Conservation (phyloP, 192 early-diverging fungal genomes). For the Coemansia sp. region DNA sequence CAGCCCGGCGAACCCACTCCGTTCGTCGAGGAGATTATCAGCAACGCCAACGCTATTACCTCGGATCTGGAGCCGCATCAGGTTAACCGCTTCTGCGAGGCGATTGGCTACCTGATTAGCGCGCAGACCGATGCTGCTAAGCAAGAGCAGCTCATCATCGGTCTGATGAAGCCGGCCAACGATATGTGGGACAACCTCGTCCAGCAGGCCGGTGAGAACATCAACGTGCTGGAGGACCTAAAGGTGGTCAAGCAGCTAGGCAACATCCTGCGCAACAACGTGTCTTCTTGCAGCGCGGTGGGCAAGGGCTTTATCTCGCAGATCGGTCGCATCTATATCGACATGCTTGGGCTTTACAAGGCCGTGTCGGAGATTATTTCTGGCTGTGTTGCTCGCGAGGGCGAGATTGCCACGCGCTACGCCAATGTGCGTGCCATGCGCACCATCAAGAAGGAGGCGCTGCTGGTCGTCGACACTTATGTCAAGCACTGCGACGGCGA, state of each 20-base stretch:
- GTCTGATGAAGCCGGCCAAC: constrained; percentile 91
- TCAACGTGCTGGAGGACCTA: constrained; percentile 72
- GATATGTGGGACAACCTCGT: constrained; percentile 85
- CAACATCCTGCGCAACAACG: constrained; percentile 96
- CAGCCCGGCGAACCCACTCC: constrained; percentile 87
- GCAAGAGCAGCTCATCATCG: constrained; percentile 82
- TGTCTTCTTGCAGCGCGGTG: constrained; percentile 85
- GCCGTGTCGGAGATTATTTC: constrained; percentile 86
- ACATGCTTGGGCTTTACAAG: constrained; percentile 91
- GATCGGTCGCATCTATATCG: constrained; percentile 86
- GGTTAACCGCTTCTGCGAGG: constrained; percentile 98
- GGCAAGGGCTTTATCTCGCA: constrained; percentile 89
- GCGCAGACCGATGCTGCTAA: constrained; percentile 79
- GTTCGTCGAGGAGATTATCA: constrained; percentile 97
- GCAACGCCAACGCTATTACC: constrained; percentile 78
- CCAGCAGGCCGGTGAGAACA: constrained; percentile 74
- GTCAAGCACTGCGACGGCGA: constrained; percentile 86
- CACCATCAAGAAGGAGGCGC: constrained; percentile 95
- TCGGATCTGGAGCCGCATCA: constrained; percentile 89
- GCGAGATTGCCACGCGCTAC: constrained; percentile 87
- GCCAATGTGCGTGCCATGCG: constrained; percentile 88
- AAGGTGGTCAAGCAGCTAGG: constrained; percentile 85
- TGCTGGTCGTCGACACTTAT: constrained; percentile 92
- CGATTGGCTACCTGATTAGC: constrained; percentile 97
- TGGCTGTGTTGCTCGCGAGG: constrained; percentile 70